Conservation (phyloP, 2,329 filamentous ascomycete species). For the Aurifilum marmelostoma region DNA sequence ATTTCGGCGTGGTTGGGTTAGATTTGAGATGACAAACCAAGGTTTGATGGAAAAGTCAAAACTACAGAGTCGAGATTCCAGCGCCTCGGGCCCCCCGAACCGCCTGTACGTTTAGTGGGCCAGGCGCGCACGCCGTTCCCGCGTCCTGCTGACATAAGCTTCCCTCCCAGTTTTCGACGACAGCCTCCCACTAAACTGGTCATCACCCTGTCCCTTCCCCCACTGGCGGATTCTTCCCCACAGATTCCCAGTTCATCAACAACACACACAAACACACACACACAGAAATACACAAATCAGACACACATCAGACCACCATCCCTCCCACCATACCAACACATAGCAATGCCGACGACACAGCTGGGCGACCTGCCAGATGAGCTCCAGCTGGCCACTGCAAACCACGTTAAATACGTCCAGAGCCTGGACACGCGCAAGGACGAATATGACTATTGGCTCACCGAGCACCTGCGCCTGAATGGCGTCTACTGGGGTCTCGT, state of each 20-base stretch:
- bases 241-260: not conserved
- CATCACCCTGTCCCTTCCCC: slow-evolving; percentile 13
- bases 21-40: not conserved
- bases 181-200: not conserved
- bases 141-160: slow-evolving; percentile 23
- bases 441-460: slow-evolving; percentile 97
- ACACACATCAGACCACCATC: not conserved
- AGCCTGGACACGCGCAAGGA: slow-evolving; percentile 89
- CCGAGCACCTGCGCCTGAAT: slow-evolving; percentile 92
- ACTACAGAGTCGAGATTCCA: not conserved
- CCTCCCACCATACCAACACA: not conserved
- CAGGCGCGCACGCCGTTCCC: slow-evolving; percentile 1
- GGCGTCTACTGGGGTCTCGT: slow-evolving; percentile 97
- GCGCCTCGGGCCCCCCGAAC: not conserved
- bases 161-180: slow-evolving; percentile 16
- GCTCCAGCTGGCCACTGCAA: slow-evolving; percentile 52
- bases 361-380: slow-evolving; percentile 44
- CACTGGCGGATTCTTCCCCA: not conserved
- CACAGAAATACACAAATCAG: no score
- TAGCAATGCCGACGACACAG: slow-evolving; percentile 39
- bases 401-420: slow-evolving; percentile 90
- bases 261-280: not conserved
- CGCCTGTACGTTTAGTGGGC: not conserved
- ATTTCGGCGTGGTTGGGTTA: not conserved
- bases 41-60: not conserved